Percentiles rank a stretch among this genome's conserved stretches.
phyloP scores from a whole-genome alignment of 306 rosid species.

The Vigna radiata region DNA sequence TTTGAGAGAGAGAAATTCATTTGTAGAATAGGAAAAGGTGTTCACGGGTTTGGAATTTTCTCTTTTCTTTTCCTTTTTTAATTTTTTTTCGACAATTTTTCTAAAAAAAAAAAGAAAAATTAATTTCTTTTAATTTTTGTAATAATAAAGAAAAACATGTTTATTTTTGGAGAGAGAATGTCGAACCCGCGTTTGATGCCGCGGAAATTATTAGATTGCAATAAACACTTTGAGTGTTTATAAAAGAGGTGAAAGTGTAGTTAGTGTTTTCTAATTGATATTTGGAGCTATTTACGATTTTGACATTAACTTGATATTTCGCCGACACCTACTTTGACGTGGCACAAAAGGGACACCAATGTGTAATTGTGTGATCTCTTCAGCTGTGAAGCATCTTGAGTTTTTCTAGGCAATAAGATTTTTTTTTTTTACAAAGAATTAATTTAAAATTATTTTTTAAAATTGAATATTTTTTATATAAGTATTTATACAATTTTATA shows the following conservation, averaged over 20 bases:
- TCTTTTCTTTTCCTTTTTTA: neutral
- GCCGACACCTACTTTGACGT: slow-evolving; percentile 38
- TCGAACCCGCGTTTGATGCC: slow-evolving; percentile 70
- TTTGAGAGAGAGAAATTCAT: neutral
- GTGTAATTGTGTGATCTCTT: slow-evolving; percentile 12
- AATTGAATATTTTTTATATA: no score
- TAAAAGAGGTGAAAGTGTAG: neutral
- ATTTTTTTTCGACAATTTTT: no score
- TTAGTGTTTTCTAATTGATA: neutral
- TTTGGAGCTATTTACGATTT: slow-evolving; percentile 11
- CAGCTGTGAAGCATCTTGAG: neutral
- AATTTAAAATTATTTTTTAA: no score
- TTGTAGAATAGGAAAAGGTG: slow-evolving; percentile 7
- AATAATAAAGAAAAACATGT: neutral
- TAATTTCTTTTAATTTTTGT: neutral
- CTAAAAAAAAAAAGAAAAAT: neutral
- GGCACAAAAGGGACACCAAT: neutral
- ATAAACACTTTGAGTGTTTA: slow-evolving; percentile 9
- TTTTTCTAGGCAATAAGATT: no score
- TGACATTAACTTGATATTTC: neutral
- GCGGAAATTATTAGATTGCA: slow-evolving; percentile 54
- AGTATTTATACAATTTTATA: no score
- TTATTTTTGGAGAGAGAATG: neutral
- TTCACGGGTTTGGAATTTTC: slow-evolving; percentile 44
- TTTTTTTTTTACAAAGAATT: no score